Conservation (phyloP, 352 stramenopile genomes). For the Phytophthora gonapodyides region DNA sequence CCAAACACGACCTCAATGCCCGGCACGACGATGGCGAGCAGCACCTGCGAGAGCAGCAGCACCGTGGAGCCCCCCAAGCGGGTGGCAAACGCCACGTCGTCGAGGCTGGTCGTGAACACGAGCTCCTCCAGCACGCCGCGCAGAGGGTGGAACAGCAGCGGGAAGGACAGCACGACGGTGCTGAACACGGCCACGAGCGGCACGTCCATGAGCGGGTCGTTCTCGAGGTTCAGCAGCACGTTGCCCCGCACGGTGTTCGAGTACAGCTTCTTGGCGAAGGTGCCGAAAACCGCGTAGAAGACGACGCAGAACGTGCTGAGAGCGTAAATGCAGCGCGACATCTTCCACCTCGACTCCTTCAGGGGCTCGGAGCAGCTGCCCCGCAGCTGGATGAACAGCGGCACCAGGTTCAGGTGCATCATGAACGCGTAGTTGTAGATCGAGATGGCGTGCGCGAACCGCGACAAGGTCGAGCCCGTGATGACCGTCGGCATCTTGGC, state of each 20-base stretch:
- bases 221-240: constrained; percentile 80
- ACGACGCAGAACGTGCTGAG: constrained; percentile 59
- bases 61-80: constrained; percentile 54
- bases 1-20: constrained; percentile 74
- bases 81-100: constrained; percentile 55
- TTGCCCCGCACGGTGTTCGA: constrained; percentile 63
- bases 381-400: constrained; percentile 73
- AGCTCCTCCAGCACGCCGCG: constrained; percentile 67
- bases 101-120: constrained; percentile 46
- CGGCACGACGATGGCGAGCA: constrained; percentile 60
- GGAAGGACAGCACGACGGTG: constrained; percentile 76
- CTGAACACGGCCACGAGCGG: constrained; percentile 71
- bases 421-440: constrained; percentile 90
- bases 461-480: constrained; percentile 39
- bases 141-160: constrained; percentile 75
- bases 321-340: constrained; percentile 54
- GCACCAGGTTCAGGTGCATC: constrained; percentile 83
- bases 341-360: constrained; percentile 48
- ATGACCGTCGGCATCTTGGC: constrained; percentile 40
- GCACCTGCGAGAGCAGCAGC: constrained; percentile 60
- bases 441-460: constrained; percentile 58
- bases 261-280: constrained; percentile 60
- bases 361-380: constrained; percentile 62
- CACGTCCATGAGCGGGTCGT: constrained; percentile 69
- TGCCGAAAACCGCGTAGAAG: constrained; percentile 68